Percentiles rank a stretch among this genome's conserved stretches.
These are phyloP conservation scores for Mercurialis annua DNA, from an alignment of 345 rosid species.

Conservation along the genomic window DNA sequence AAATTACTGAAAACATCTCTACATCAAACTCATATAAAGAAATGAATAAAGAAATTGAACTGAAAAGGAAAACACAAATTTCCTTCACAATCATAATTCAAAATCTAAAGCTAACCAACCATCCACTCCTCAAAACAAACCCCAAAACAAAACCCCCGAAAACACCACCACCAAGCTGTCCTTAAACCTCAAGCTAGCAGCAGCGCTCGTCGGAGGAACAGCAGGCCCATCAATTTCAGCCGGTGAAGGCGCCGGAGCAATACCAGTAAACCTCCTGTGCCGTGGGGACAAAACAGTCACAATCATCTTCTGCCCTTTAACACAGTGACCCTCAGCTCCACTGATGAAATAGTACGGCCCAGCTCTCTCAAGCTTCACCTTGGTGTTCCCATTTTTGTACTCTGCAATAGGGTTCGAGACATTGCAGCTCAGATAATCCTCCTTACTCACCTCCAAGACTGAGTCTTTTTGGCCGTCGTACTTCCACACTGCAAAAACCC, in stretches of 20 bases:
- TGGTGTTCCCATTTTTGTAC: conserved; percentile 67
- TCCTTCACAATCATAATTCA: neutral
- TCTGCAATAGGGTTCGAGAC: conserved; percentile 47
- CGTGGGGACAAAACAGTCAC: conserved; percentile 55
- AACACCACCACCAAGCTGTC: conserved; percentile 17
- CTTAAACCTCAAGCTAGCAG: conserved; percentile 17
- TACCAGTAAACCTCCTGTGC: conserved; percentile 20
- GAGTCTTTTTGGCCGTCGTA: conserved; percentile 68
- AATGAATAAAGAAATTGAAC: conserved; percentile 3
- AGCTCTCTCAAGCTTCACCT: conserved; percentile 50
- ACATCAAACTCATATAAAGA: neutral
- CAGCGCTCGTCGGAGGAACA: conserved; percentile 54
- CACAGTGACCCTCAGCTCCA: conserved; percentile 67
- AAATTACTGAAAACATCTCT: neutral
- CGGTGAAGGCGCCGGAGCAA: conserved; percentile 80
- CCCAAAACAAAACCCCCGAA: conserved; percentile 23
- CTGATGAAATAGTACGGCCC: conserved; percentile 82
- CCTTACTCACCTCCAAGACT: conserved; percentile 59
- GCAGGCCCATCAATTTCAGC: conserved; percentile 52
- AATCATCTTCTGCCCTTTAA: conserved; percentile 69
- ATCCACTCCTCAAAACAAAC: conserved; percentile 20
- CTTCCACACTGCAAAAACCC: conserved; percentile 52
- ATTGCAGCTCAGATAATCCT: conserved; percentile 61
- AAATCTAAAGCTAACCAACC: neutral
- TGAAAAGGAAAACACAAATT: conserved; percentile 4